Base-by-base conservation (phyloP, 2,329 filamentous ascomycete species). In the Arthroderma uncinatum region DNA sequence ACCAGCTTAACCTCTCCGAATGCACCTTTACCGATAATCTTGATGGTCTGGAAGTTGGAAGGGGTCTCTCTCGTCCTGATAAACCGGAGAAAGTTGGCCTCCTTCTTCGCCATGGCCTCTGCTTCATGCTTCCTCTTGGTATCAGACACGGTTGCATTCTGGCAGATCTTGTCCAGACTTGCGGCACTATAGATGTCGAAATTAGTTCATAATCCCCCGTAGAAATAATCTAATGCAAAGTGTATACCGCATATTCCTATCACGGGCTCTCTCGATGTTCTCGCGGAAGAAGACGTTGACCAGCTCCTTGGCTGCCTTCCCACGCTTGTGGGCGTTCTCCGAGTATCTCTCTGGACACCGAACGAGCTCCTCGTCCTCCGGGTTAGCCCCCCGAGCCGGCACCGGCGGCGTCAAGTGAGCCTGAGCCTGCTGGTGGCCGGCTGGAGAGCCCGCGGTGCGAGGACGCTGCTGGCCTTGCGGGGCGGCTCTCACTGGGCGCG, bases 1-100 rank as follows among this genome's bases (percentile, higher is more conserved):
- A 98, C 93, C 61, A 98, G 80, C 76, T 95, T 95, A 66, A 98
- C 93, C 74, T 98, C 93, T 71, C 93, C 93, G 68, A 98, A 98
- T 12, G 93, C 93, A 73, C 93, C 93, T 79, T 98, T 98, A 68
- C 93, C 93, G 65, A 98, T 98, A 65, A 97, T 92, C 79, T 97
- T 97, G 73, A 97, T 81, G 1, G 92, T 97, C 62, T 84, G 83
- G 79, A 97, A 98, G 76, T 97, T 97, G 64, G 92, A 85, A 9
- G 92, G 90, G 8, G 92, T 97, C 23, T 92, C 89, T 72, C 97
- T 98, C 42, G 93, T 94, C 61, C 89, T 86, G 58, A 98, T 93
- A 75, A 98, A 98, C 62, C 92, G 86, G 72, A 98, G 93, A 68
- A 98, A 98, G 70, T 98, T 98, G 62, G 89, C 91, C 71, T 98